These are phyloP conservation scores for Linderniella brevidens DNA, from an alignment of 257 asterid species.

Conservation along the genomic window DNA sequence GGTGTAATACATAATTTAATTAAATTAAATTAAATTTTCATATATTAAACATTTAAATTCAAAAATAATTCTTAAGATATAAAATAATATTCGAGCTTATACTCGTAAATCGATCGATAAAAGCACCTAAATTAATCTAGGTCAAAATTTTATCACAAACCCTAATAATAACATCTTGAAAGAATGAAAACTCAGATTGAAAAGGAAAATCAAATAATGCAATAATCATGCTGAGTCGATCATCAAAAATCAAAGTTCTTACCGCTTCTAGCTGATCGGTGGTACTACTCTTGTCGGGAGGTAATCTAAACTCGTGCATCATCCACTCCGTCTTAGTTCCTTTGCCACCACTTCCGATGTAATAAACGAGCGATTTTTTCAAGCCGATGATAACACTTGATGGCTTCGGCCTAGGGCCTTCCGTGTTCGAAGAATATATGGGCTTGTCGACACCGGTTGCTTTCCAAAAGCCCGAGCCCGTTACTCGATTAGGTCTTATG, in stretches of 20 bases:
- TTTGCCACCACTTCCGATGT: conserved; percentile 33
- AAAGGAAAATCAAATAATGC: too few relatives aligned
- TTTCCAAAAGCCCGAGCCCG: conserved; percentile 46
- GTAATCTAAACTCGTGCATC: conserved; percentile 46
- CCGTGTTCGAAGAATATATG: conserved; percentile 13
- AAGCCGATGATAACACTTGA: conserved; percentile 19
- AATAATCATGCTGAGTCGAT: too few relatives aligned
- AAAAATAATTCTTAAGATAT: too few relatives aligned
- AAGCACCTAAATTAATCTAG: too few relatives aligned
- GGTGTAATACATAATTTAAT: too few relatives aligned
- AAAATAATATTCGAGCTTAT: not conserved
- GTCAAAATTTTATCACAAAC: not conserved
- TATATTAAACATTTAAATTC: too few relatives aligned
- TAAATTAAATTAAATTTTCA: too few relatives aligned
- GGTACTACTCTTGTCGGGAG: conserved; percentile 6
- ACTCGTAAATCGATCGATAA: too few relatives aligned
- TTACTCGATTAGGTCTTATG: conserved; percentile 37
- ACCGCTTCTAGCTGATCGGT: conserved; percentile 17
- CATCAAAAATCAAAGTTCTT: conserved; percentile 7
- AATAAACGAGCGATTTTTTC: conserved; percentile 39
- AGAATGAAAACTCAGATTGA: too few relatives aligned
- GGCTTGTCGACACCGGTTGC: conserved; percentile 49
- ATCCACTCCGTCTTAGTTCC: conserved; percentile 42
- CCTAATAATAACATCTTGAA: too few relatives aligned
- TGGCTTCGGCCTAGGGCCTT: not conserved